Conservation (phyloP, 2,329 filamentous ascomycete genomes). For the Metarhizium brunneum region DNA sequence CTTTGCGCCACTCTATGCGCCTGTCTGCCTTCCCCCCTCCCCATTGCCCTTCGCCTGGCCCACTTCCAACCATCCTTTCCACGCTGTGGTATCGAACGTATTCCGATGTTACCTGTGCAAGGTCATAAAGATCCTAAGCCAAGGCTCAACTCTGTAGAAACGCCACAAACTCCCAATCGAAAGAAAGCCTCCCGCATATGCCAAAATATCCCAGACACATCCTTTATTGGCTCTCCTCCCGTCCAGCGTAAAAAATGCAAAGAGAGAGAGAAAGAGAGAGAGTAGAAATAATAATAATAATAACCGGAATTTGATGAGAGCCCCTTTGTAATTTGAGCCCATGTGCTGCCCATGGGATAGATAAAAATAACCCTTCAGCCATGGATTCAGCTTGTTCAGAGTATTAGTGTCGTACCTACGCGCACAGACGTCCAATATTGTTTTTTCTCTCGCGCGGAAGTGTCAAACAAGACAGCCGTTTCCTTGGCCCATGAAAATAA, state of each 20-base stretch:
- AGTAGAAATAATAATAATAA: background rate
- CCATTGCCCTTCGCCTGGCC: background rate
- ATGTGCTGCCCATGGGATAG: background rate
- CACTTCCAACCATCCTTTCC: background rate
- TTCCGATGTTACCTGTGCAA: background rate
- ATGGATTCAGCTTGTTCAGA: background rate
- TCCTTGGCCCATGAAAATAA: background rate
- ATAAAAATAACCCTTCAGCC: background rate
- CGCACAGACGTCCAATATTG: background rate
- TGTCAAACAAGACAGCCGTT: background rate
- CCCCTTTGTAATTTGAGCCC: background rate
- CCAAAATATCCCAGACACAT: background rate
- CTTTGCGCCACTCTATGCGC: slow-evolving; percentile 1
- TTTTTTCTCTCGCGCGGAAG: background rate
- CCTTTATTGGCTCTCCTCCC: background rate
- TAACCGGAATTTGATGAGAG: background rate
- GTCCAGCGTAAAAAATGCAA: background rate
- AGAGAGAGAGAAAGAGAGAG: background rate
- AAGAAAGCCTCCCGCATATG: background rate
- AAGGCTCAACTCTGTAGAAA: background rate
- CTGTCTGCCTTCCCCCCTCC: background rate
- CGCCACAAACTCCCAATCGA: background rate
- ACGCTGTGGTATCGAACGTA: slow-evolving; percentile 1
- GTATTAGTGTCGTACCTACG: background rate
- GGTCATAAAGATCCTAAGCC: background rate